These are phyloP conservation scores for Linnemannia elongata DNA, from an alignment of 192 early-diverging fungal species.

Conservation along the genomic window DNA sequence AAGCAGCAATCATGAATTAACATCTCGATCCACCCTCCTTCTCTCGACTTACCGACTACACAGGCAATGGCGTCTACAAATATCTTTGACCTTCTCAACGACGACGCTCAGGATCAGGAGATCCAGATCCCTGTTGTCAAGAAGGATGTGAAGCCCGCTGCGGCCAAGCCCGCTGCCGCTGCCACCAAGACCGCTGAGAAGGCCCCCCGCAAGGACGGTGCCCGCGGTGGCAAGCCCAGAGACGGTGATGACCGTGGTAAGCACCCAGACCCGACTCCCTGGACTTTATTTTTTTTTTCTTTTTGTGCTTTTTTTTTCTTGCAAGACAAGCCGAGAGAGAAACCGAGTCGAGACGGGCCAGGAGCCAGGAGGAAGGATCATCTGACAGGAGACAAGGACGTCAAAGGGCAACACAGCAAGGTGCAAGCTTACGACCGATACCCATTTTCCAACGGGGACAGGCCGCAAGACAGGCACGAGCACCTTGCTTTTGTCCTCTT, in stretches of 20 bases:
- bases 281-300: background rate
- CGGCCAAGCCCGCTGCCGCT: slow-evolving; percentile 37
- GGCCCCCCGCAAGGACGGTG: slow-evolving; percentile 56
- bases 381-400: background rate
- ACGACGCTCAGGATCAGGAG: slow-evolving; percentile 59
- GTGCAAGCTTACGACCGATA: no score
- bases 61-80: slow-evolving; percentile 61
- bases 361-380: no score
- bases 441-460: background rate
- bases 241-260: slow-evolving; percentile 56
- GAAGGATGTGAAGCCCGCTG: slow-evolving; percentile 54
- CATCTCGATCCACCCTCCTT: slow-evolving; percentile 9
- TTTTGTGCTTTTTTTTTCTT: background rate
- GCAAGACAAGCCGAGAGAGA: background rate
- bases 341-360: background rate
- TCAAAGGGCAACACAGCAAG: no score
- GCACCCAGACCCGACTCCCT: background rate
- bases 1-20: slow-evolving; percentile 25
- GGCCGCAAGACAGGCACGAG: background rate
- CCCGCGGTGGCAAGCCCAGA: slow-evolving; percentile 55
- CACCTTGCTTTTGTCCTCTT: background rate
- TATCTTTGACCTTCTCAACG: slow-evolving; percentile 62
- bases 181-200: slow-evolving; percentile 50
- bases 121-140: slow-evolving; percentile 57
- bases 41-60: background rate